phyloP scores from a whole-genome alignment of 169 alveolate species.

The Pseudocohnilembus persalinus region DNA sequence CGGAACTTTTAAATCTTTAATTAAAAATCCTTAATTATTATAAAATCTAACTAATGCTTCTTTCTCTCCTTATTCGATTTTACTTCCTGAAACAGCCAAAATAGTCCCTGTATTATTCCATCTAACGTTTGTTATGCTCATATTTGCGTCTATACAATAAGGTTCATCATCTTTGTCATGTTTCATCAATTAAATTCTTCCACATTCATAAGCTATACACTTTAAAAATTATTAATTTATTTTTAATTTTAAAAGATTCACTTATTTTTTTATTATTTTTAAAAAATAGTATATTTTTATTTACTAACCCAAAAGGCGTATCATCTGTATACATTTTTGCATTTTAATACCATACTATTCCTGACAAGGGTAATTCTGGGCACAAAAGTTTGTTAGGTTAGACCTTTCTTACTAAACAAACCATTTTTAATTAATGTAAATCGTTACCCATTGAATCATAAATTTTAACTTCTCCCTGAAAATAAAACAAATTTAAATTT shows the following conservation, averaged over 20 bases:
- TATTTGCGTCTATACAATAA: constrained; percentile 77
- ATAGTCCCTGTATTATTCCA: constrained; percentile 87
- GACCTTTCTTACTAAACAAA: constrained; percentile 41
- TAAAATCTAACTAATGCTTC: constrained; percentile 85
- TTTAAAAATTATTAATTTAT: too few relatives aligned
- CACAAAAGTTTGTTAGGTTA: constrained; percentile 35
- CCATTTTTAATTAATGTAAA: constrained; percentile 75
- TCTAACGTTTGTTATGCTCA: constrained; percentile 62
- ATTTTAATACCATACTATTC: constrained; percentile 64
- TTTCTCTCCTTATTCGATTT: constrained; percentile 57
- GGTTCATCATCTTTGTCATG: constrained; percentile 84
- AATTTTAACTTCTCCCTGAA: constrained; percentile 85
- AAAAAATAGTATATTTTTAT: too few relatives aligned
- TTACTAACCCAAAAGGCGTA: constrained; percentile 38
- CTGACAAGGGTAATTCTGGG: constrained; percentile 53
- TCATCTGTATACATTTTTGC: constrained; percentile 61
- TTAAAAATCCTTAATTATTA: constrained; percentile 77
- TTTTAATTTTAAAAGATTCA: too few relatives aligned
- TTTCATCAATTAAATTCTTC: constrained; percentile 87
- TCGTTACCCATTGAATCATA: constrained; percentile 84
- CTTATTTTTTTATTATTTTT: too few relatives aligned
- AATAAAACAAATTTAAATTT: too few relatives aligned
- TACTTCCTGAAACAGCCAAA: constrained; percentile 82
- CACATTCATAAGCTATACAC: constrained; percentile 84
- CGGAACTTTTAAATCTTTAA: constrained; percentile 83